Conservation (phyloP, 306 rosid species). For the Astragalus membranaceus region DNA sequence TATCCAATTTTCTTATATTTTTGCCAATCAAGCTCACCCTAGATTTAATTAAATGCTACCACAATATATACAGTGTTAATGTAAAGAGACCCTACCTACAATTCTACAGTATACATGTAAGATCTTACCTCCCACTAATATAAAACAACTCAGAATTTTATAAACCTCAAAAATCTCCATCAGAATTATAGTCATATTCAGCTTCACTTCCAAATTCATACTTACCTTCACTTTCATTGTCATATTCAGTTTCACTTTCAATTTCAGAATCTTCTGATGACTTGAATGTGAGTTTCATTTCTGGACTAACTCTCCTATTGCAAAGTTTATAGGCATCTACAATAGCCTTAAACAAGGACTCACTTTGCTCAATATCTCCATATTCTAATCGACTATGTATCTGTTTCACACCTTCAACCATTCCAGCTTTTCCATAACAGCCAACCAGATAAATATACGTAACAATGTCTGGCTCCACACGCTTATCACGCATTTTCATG, state of each 20-base stretch:
- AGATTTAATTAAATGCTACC: background rate
- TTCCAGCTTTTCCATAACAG: conserved; percentile 82
- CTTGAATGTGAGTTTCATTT: conserved; percentile 40
- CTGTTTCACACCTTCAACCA: conserved; percentile 80
- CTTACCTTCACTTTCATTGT: conserved; percentile 29
- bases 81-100: too few species aligned
- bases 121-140: background rate
- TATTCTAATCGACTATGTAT: conserved; percentile 56
- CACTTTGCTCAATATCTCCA: conserved; percentile 49
- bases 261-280: conserved; percentile 23
- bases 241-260: conserved; percentile 30
- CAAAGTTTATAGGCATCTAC: conserved; percentile 53
- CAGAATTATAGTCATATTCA: conserved; percentile 16
- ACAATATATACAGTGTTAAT: conserved; percentile 2
- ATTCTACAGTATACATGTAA: conserved; percentile 12
- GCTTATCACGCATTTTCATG: conserved; percentile 78
- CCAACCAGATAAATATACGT: conserved; percentile 55
- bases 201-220: conserved; percentile 23
- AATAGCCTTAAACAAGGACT: conserved; percentile 66
- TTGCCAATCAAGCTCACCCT: background rate
- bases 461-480: conserved; percentile 57
- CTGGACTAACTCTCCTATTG: conserved; percentile 48
- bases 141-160: conserved; percentile 16
- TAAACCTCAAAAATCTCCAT: conserved; percentile 13
- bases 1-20: background rate